Base-by-base conservation (phyloP, 108 stramenopile genomes). In the Aurantiochytrium sp. region DNA sequence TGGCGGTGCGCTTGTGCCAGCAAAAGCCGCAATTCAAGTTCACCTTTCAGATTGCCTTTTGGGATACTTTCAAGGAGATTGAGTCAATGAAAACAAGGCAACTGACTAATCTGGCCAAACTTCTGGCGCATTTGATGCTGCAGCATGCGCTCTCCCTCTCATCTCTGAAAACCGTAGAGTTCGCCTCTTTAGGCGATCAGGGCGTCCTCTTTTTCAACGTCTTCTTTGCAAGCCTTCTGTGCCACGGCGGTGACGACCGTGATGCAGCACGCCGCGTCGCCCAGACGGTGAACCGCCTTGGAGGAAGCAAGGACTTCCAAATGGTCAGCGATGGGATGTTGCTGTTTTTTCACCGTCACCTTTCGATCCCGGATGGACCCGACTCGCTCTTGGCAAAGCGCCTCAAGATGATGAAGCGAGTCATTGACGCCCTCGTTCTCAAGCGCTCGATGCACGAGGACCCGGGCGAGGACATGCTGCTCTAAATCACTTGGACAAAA, bases 11-110 rank as follows among this genome's bases (percentile, higher is more conserved):
- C n/a, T 45, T 83, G 6, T 83, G 76, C 5, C 45, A 83, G 49
- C 76, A 83, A 35, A 83, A 83, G 76, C 76, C 76, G 51, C 51
- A 47, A 16, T 83, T 83, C 51, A 83, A 83, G 76, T 83, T 83
- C 28, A 83, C 76, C 23, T 83, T 83, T 45, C 76, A 83, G 76
- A 21, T 83, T 45, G 45, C 51, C 19, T 83, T 53, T 35, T 83
- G 76, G 76, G 76, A 83, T 53, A 53, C n/a, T 8, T 53, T 83
- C 25, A 83, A 83, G 28, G 76, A 83, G 12, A 55, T 53, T 0
- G 76, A 53, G 51, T 53, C 49, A 0, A n/a, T 53, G 25, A 83
- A 47, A 2, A n/a, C 51, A 45, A 43, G 45, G 43, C 45, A 83
- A 4, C 6, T 83, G 12, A 25, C 76, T 45, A 83, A 83, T 23